A percentile compares a stretch with the other conserved stretches of the same genome.
phyloP scores from a whole-genome alignment of 2,329 filamentous ascomycete species.

The Alternaria viburni region DNA sequence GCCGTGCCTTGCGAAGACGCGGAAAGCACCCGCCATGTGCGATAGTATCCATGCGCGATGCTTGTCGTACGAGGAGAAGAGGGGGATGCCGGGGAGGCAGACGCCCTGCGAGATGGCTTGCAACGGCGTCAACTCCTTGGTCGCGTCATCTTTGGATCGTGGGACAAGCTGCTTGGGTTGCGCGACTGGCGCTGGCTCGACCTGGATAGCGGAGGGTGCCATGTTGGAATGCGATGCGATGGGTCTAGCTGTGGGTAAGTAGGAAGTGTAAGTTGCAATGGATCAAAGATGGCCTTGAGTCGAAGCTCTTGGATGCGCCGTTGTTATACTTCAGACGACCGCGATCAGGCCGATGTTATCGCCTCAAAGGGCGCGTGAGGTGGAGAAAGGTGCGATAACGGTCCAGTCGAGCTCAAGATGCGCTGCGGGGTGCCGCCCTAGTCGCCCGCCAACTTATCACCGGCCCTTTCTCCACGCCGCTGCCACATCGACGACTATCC shows the following conservation, averaged over 20 bases:
- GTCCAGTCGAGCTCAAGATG: background rate
- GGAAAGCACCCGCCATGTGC: slow-evolving; percentile 71
- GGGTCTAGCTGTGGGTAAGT: background rate
- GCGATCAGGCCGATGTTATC: background rate
- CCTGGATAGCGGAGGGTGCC: slow-evolving; percentile 40
- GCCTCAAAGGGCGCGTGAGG: background rate
- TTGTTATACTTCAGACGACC: background rate
- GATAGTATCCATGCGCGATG: slow-evolving; percentile 69
- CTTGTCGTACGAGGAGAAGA: slow-evolving; percentile 59
- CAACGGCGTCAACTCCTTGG: slow-evolving; percentile 41
- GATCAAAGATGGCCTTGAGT: background rate
- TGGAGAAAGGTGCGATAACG: background rate
- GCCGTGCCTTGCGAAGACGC: slow-evolving; percentile 69
- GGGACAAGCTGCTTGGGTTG: slow-evolving; percentile 27
- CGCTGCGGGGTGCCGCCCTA: background rate
- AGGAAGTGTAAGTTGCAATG: background rate
- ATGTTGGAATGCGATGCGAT: slow-evolving; percentile 18
- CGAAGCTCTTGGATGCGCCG: background rate
- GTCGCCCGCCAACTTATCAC: background rate
- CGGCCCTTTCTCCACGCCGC: background rate
- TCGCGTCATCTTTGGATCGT: slow-evolving; percentile 24
- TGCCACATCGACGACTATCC: background rate
- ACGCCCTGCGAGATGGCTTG: slow-evolving; percentile 56
- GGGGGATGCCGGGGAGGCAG: slow-evolving; percentile 61
- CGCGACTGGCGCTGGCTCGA: slow-evolving; percentile 10